Base-by-base conservation (phyloP, 2,329 filamentous ascomycete genomes). In the Trichoderma breve region DNA sequence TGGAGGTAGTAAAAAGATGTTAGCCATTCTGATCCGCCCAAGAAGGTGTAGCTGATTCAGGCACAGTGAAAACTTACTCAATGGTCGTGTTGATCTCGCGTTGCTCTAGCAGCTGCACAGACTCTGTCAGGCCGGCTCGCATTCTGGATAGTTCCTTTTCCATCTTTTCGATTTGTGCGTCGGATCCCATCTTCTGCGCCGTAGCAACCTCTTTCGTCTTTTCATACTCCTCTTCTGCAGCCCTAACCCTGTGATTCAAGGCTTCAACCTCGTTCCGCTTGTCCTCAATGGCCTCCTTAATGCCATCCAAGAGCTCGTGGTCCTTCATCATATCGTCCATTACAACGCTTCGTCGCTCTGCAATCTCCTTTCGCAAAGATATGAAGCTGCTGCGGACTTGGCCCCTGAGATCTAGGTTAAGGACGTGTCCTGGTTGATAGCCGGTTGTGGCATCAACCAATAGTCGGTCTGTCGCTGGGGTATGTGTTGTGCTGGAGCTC, bases 81-180 rank as follows among this genome's bases (percentile, higher is more conserved):
- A 98, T 96, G 73, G 95, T 97, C 14, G 94, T 96, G 77, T 95
- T 97, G 89, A 98, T 97, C 84, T 98, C 95, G 70, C 93, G 88
- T 82, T 98, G 95, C 81, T 98, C 94, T 88, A 98, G 92, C 62
- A 97, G 82, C 82, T 98, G 93, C 68, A 98, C 92, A 39, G 91
- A 94, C 81, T 98, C 95, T 3, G 90, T 91, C 34, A 98, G 85
- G 12, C 91, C 92, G 2, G 92, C 89, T 55, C 95, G 89, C 93
- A 98, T 97, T 80, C 94, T 93, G 61, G 93, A 92, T n/a, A 99
- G 85, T 81, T 99, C 95, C 82, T 97, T 98, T 83, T 99, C 96
- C 92, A 98, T 97, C 85, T 96, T 96, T 82, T 99, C 96, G 77
- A 99, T 97, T 81, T 98, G 95, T 9, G 95, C 90, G 80, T 98